Percentiles rank a stretch among this genome's conserved stretches.
Evolutionary conservation across 441 rosid genomes (phyloP).

Genomic region (Euphorbia schlechtendalii): DNA sequence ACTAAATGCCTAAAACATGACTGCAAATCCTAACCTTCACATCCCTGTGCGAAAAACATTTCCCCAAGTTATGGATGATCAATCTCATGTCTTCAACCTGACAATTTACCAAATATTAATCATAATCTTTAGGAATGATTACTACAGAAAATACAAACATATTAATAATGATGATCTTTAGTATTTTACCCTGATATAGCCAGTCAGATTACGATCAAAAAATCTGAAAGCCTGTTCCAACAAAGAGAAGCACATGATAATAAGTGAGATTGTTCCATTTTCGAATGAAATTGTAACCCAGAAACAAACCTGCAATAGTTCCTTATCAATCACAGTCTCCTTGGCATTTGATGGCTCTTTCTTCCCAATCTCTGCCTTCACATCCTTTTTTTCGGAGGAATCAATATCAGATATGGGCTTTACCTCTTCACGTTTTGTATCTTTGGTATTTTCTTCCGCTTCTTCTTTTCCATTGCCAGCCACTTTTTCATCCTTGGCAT

Average conservation of each 20-base stretch:
- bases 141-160: background rate
- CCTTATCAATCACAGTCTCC: slow-evolving; percentile 53
- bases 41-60: slow-evolving; percentile 71
- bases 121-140: background rate
- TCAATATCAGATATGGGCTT: slow-evolving; percentile 34
- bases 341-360: slow-evolving; percentile 28
- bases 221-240: slow-evolving; percentile 81
- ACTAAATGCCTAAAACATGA: background rate
- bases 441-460: slow-evolving; percentile 28
- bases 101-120: slow-evolving; percentile 12
- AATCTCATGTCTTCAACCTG: slow-evolving; percentile 97
- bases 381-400: slow-evolving; percentile 27
- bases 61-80: slow-evolving; percentile 83
- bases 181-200: slow-evolving; percentile 67
- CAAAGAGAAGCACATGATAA: background rate
- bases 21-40: slow-evolving; percentile 59
- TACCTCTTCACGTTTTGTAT: slow-evolving; percentile 32
- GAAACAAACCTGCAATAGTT: slow-evolving; percentile 66
- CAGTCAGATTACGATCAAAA: slow-evolving; percentile 82
- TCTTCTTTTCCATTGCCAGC: slow-evolving; percentile 28
- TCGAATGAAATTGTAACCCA: background rate
- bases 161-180: too few species aligned
- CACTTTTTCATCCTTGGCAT: slow-evolving; percentile 30
- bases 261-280: background rate
- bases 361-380: slow-evolving; percentile 30